A percentile compares a stretch with the other conserved stretches of the same genome.
These are phyloP conservation scores for Aspergillus sp. DNA, from an alignment of 2,329 filamentous ascomycete species.

Conservation along the genomic window DNA sequence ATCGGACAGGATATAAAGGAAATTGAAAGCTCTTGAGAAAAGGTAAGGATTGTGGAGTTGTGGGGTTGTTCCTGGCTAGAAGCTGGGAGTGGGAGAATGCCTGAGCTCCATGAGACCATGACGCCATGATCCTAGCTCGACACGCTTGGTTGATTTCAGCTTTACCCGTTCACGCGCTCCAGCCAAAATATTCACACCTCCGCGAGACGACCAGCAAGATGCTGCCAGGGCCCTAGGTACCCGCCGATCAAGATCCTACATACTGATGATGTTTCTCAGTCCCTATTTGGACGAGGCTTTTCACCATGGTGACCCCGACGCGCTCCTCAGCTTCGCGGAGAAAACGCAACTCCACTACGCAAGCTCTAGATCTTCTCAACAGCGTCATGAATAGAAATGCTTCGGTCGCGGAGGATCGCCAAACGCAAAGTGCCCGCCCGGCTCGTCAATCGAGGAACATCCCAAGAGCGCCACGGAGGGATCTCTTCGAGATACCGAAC, in stretches of 20 bases:
- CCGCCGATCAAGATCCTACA: not conserved
- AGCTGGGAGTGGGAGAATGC: not conserved
- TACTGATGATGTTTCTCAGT: not conserved
- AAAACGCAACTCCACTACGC: conserved; percentile 17
- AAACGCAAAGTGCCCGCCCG: conserved; percentile 6
- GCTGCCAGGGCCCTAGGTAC: not conserved
- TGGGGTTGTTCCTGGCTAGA: conserved; percentile 2
- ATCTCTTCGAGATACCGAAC: conserved; percentile 12
- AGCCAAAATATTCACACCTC: not conserved
- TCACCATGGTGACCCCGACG: conserved; percentile 10
- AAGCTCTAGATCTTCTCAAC: conserved; percentile 23
- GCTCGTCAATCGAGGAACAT: not conserved
- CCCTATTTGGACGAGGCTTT: not conserved
- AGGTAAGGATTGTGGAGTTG: not conserved
- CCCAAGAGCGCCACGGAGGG: not conserved
- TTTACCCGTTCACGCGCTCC: not conserved
- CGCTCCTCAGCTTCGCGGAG: conserved; percentile 10
- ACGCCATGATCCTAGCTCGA: not conserved
- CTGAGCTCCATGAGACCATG: conserved; percentile 5
- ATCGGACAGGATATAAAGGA: not conserved
- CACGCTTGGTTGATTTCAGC: not conserved
- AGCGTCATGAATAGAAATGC: conserved; percentile 12
- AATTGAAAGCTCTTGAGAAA: not conserved
- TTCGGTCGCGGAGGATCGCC: not conserved
- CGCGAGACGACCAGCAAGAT: not conserved